A percentile compares a stretch with the other conserved stretches of the same genome.
Evolutionary conservation across 2,329 filamentous ascomycete genomes (phyloP).

Genomic region (Colletotrichum chlorophyti): DNA sequence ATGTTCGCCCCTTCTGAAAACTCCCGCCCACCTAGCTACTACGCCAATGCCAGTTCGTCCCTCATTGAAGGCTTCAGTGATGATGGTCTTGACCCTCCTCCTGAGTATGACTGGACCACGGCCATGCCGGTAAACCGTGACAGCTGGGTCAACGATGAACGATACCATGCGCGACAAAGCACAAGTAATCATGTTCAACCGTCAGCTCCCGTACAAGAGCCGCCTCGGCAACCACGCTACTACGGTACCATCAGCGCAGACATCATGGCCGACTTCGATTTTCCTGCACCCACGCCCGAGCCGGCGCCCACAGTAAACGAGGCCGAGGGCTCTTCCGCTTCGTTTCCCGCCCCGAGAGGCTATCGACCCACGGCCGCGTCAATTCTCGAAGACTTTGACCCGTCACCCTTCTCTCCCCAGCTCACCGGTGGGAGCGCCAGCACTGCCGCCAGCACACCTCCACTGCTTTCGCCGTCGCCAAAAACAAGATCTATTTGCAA

Average conservation of each 20-base stretch:
- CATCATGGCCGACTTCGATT: slow-evolving; percentile 26
- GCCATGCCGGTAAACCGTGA: slow-evolving; percentile 30
- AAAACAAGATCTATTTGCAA: not conserved
- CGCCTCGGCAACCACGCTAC: not conserved
- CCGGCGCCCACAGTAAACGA: not conserved
- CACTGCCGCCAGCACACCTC: slow-evolving; percentile 17
- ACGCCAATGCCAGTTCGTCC: slow-evolving; percentile 38
- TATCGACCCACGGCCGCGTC: slow-evolving; percentile 24
- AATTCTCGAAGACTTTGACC: slow-evolving; percentile 26
- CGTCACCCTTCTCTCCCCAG: slow-evolving; percentile 13
- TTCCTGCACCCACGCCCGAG: not conserved
- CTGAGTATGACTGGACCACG: slow-evolving; percentile 37
- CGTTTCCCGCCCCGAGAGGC: not conserved
- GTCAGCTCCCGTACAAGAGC: not conserved
- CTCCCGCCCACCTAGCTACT: slow-evolving; percentile 29
- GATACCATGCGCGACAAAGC: not conserved
- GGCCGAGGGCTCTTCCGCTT: not conserved
- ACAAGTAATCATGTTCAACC: not conserved
- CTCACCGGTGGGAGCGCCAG: slow-evolving; percentile 10
- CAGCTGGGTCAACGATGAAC: not conserved
- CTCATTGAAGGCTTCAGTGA: slow-evolving; percentile 40
- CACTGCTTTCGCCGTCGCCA: slow-evolving; percentile 31
- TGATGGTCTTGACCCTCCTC: slow-evolving; percentile 38
- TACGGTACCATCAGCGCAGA: slow-evolving; percentile 24
- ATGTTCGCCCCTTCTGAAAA: slow-evolving; percentile 34